Evolutionary conservation across 2,329 filamentous ascomycete genomes (phyloP), one percentile per base, ranked within the genome.

Genomic region (Fusarium marasasianum): DNA sequence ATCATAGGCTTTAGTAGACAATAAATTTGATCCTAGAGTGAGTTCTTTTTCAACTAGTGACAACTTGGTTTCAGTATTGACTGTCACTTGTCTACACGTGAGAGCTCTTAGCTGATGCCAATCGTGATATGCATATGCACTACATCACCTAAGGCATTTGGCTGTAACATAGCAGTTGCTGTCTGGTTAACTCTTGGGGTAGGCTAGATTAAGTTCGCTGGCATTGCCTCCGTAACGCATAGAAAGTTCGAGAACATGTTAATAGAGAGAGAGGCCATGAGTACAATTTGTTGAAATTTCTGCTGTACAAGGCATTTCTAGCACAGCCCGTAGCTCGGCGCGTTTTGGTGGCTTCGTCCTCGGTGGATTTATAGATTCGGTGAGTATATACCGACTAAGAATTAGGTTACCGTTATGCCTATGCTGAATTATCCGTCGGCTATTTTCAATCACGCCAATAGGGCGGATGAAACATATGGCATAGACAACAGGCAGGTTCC

Each of bases 191-290:
- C 11, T 24, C 18, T 47, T 3, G 24, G 14, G 12, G 9, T 6
- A 10, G 24, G 3, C 1, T 14, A 29, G 18, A 10, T 7, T 14
- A 22, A 10, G 18, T 29, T 20, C 12, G 4, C 8, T 1, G 0
- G 8, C 44, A 22, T 20, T 5, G 24, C 24, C 18, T 15, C 1
- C 8, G 12, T 1, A 47, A 14, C 12, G 44, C 8, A 11, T 47
- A 20, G 6, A 15, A 7, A 15, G 14, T 29, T 22, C 3, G 18
- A 29, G 24, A 20, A 29, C 5, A 22, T 6, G 13, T 22, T 47
- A 0, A 29, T 10, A 29, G 26, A 47, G 26, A 0, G 29, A 22
- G 24, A 29, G 18, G 14, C 9, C 2, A 13, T 9, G 8, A 26
- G 24, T 14, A 26, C 4, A 26, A 20, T 29, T 14, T 47, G 0